phyloP scores from a whole-genome alignment of 1,139 yeast species.

The Oligophagozyma castellii region DNA sequence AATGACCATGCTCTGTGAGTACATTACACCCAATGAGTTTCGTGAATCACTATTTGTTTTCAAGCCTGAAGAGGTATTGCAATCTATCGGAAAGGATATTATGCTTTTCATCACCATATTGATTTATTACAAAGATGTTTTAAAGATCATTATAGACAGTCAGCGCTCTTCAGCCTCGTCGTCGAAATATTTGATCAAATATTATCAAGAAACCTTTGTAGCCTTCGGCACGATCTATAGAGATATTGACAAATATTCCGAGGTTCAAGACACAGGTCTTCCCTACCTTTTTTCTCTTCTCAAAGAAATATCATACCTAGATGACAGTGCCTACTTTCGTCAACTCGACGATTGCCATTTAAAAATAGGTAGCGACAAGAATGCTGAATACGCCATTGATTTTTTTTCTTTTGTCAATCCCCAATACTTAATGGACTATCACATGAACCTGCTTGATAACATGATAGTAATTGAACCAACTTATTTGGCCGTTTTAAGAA shows the following conservation, averaged over 20 bases:
- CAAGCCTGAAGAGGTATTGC: slow-evolving; percentile 9
- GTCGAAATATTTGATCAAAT: slow-evolving; percentile 10
- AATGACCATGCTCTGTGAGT: slow-evolving; percentile 13
- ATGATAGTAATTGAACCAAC: slow-evolving; percentile 13
- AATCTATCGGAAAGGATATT: slow-evolving; percentile 14
- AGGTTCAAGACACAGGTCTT: slow-evolving; percentile 19
- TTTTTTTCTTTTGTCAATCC: slow-evolving; percentile 25
- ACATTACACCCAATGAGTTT: slow-evolving; percentile 16
- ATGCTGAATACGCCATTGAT: slow-evolving; percentile 10
- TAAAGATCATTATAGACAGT: slow-evolving; percentile 9
- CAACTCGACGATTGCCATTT: slow-evolving; percentile 15
- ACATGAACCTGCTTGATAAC: slow-evolving; percentile 11
- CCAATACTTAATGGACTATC: slow-evolving; percentile 14
- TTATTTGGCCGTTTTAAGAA: slow-evolving; percentile 18
- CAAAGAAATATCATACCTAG: slow-evolving; percentile 18
- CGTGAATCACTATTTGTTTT: slow-evolving; percentile 15
- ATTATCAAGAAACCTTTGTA: slow-evolving; percentile 8
- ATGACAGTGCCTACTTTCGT: slow-evolving; percentile 11
- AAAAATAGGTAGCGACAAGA: slow-evolving; percentile 9
- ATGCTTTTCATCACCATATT: slow-evolving; percentile 21
- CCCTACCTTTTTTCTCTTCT: slow-evolving; percentile 21
- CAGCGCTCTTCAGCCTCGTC: slow-evolving; percentile 2
- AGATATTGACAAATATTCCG: slow-evolving; percentile 12
- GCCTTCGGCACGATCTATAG: slow-evolving; percentile 17
- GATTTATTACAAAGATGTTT: slow-evolving; percentile 17